Evolutionary conservation across 2,329 filamentous ascomycete genomes (phyloP), one percentile per base, ranked within the genome.

Genomic region (Trichoderma brevicompactum): DNA sequence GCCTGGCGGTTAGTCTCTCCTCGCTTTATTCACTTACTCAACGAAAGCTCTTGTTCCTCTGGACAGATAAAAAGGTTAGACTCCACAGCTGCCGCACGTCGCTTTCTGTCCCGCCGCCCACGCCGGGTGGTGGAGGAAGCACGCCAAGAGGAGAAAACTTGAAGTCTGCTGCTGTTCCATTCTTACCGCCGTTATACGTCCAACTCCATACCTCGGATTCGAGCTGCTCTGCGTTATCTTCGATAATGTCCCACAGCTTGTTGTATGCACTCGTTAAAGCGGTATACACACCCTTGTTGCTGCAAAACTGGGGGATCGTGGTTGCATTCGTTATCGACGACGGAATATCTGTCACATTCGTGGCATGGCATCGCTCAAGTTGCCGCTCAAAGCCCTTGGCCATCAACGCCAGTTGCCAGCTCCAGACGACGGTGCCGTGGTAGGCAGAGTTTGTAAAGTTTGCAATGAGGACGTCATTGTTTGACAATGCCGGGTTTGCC

Each of bases 351-450:
- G 34, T 50, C 15, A 10, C n/a, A 2, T 63, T 55, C n/a, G 28
- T n/a, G 8, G 23, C 48, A 8, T 60, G n/a, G 72, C 86, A 90
- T 2, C 86, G 79, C 1, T 71, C 79, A 5, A 89, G 78, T 69
- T 89, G 87, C 2, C 80, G 74, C 64, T 87, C 82, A 0, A 90
- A 73, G 0, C 87, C 87, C 9, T 81, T 81, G 0, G 84, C 87
- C 83, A 89, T 87, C 81, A 89, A 87, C 0, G 86, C 82, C 4
- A 89, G 76, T 63, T 85, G 87, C 86, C 86, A 90, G 50, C 81
- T 82, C 87, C 86, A 89, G 1, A 90, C 79, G 0, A 90, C 87
- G 0, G 87, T 87, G 0, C 86, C 87, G 65, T 89, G 87, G 44
- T 76, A 90, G 0, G 83, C 84, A 3, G 78, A 77, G n/a, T 81